Base-by-base conservation (phyloP, 1,284 basidiomycete genomes). In the Sphagnurus paluster region DNA sequence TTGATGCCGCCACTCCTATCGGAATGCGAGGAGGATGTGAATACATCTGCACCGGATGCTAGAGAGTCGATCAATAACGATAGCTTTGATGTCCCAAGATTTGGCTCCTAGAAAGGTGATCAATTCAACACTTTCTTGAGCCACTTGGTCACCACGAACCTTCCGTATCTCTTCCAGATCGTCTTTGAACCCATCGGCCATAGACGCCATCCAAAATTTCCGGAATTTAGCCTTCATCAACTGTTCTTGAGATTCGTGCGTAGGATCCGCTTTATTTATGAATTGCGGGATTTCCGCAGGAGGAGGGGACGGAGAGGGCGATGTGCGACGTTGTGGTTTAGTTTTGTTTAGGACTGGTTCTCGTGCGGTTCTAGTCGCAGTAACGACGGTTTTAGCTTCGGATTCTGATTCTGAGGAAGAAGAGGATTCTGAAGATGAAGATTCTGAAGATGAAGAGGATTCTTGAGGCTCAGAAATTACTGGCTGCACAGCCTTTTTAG, bases 141-240 rank as follows among this genome's bases (percentile, higher is more conserved):
- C n/a, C n/a, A n/a, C n/a, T n/a, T 24, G 21, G 23, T 41, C 13
- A 16, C 2, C 7, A 58, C 69, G 23, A 46, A 84, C 87, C 73
- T 89, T 89, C 33, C 83, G 80, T 56, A 90, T 83, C 56, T 82
- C 75, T 56, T 88, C 84, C 14, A 91, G 68, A 61, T 90, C 88
- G 41, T 87, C 82, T 50, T 77, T 77, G 65, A 90, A 91, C 13
- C 79, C 86, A 61, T 90, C 87, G 1, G 82, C 87, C 3, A 90
- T 74, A 2, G 82, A 79, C 2, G 78, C 65, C 86, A 91, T 89
- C 87, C 87, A 91, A 59, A 90, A 89, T 59, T 82, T 83, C 45
- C 80, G 69, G 59, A 90, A 90, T 33, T 72, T 77, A 21, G 78
- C 78, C 53, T 79, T 82, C 56, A 90, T 59, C 2, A 63, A 60